Evolutionary conservation across 176 grass and related monocot genomes (phyloP), one percentile per base, ranked within the genome.

Genomic region (Eleusine coracana): DNA sequence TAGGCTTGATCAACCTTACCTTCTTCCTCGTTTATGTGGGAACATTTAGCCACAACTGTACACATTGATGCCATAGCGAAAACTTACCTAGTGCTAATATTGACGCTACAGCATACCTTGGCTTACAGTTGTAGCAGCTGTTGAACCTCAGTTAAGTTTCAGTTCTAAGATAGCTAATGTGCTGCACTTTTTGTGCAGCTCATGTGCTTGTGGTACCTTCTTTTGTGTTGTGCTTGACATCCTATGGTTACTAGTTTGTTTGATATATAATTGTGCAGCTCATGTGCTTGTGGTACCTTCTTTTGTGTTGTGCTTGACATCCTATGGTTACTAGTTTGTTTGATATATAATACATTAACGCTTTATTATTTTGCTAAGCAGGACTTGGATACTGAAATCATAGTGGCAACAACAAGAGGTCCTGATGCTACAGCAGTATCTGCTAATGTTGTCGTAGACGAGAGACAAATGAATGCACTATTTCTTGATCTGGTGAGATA

Each of bases 401-500:
- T 98, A 67, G 88, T 98, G 9, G 89, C 92, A 15, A 85, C 96
- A 71, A 87, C 92, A 83, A 90, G 92, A 90, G 74, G 84, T 46
- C 76, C 91, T 50, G 79, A 95, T 75, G 87, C 85, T 77, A 76
- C 96, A 66, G 86, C 92, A 28, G 82, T 98, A 50, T 98, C 92
- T 59, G 92, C 96, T 67, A 98, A 95, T 75, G 86, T 97, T 77
- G 84, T 97, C 79, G 45, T 91, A 29, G 95, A 97, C 9, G 90
- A 97, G 71, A 84, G 88, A 74, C 92, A 94, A 76, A 97, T 97
- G 96, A 98, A 98, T 88, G 96, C 96, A 77, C 70, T 98, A 38
- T 98, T 98, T 84, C 92, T 98, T 70, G 92, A 98, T 76, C 80
- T 98, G 91, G 96, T 95, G 71, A 91, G 92, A 63, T 63, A 21